Conservation (phyloP, 2,329 filamentous ascomycete species). For the Aspergillus sp. region DNA sequence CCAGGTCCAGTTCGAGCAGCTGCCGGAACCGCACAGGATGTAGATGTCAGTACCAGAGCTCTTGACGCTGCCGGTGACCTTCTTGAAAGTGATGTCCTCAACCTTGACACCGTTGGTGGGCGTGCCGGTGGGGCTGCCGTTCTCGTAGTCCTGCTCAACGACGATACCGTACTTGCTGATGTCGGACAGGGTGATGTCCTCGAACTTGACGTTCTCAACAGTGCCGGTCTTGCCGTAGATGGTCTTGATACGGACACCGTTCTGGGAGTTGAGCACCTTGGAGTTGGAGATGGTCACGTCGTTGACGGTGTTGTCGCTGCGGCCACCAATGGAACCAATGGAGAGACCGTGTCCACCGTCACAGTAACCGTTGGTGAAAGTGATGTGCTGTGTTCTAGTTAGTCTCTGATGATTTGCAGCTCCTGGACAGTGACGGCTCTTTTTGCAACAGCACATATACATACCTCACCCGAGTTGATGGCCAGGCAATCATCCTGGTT, state of each 20-base stretch:
- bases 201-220: conserved; percentile 56
- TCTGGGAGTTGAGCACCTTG: conserved; percentile 46
- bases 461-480: conserved; percentile 53
- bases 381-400: conserved; percentile 40
- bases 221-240: conserved; percentile 54
- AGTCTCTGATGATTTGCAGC: not conserved
- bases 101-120: conserved; percentile 44
- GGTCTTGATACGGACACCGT: conserved; percentile 50
- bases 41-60: conserved; percentile 47
- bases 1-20: conserved; percentile 54
- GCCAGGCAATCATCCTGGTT: conserved; percentile 66
- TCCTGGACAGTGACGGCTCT: too few species aligned
- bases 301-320: conserved; percentile 55
- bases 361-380: conserved; percentile 49
- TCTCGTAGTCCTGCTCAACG: conserved; percentile 57
- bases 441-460: not conserved
- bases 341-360: conserved; percentile 38
- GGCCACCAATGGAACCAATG: conserved; percentile 46
- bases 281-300: conserved; percentile 53
- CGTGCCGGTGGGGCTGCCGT: conserved; percentile 43
- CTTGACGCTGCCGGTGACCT: conserved; percentile 36
- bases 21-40: conserved; percentile 56
- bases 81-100: conserved; percentile 37
- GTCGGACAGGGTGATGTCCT: conserved; percentile 51
- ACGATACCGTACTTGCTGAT: conserved; percentile 56